Conservation (phyloP, 139 green algal genomes). For the Chlorella sp. region DNA sequence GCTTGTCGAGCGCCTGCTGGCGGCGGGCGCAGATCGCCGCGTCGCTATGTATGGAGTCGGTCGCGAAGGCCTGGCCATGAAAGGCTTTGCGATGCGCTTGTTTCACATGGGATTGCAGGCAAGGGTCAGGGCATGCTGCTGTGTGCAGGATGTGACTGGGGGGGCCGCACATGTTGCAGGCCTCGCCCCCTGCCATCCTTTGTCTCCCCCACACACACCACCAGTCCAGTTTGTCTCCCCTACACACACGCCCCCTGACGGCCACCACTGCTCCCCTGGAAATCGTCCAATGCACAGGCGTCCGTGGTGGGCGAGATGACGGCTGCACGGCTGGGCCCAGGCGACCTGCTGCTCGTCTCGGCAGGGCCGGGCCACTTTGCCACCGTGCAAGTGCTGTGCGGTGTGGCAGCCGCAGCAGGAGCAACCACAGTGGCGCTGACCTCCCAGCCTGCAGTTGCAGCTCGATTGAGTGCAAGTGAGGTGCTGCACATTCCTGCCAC, state of each 20-base stretch:
- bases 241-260: neutral
- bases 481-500: slow-evolving; percentile 28
- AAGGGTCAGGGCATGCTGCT: neutral
- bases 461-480: neutral
- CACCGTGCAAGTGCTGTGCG: slow-evolving; percentile 14
- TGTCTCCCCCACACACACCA: neutral
- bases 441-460: neutral
- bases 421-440: neutral
- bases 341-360: slow-evolving; percentile 21
- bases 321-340: neutral
- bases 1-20: no score
- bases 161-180: no score
- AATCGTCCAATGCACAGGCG: neutral
- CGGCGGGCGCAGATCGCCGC: no score
- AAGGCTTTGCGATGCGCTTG: slow-evolving; percentile 25
- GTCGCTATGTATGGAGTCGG: slow-evolving; percentile 28
- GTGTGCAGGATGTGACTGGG: neutral
- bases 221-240: neutral
- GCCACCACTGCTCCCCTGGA: neutral
- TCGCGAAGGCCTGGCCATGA: slow-evolving; percentile 35
- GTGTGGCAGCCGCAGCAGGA: neutral
- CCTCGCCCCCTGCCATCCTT: neutral
- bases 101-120: slow-evolving; percentile 33
- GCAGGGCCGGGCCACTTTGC: slow-evolving; percentile 25
- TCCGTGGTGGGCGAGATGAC: slow-evolving; percentile 37